Evolutionary conservation across 768 basidiomycete genomes (phyloP), one percentile per base, ranked within the genome.

Genomic region (Amanita molliuscula): DNA sequence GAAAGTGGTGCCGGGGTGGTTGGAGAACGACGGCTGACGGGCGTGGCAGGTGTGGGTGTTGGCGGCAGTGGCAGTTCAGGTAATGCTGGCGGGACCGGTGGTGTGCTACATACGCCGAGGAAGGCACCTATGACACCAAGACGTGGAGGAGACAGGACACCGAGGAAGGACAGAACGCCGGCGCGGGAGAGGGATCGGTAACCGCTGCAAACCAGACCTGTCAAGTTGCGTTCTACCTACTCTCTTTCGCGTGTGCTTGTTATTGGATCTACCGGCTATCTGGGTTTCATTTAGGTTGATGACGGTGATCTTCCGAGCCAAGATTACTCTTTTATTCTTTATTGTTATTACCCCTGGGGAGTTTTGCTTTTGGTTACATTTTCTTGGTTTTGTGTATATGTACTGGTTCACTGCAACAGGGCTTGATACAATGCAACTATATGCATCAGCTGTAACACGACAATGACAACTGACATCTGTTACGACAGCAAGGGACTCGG

Each of bases 101-200:
- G 70, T 53, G 67, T 78, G 21, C 77, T 79, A 46, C 66, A 73
- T 25, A 85, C 84, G 16, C 83, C 83, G 0, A 68, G 77, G 49
- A 75, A 82, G 63, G 66, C 72, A 33, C 82, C 83, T 52, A 81
- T 81, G 35, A 88, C 87, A 21, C 86, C 86, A 6, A 68, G 79
- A 54, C 66, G 78, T 52, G 70, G 40, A 15, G 50, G 44, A 18
- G 49, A 50, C 5, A 40, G 82, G 40, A 88, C 87, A 20, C 85
- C 85, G 4, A 67, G 79, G 54, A 67, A 78, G 54, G 71, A 70
- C 10, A 71, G 68, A 43, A 79, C 79, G 20, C 77, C 76, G 20
- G 68, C 67, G 42, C 59, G 70, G 54, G 65, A 67, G 64, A 51
- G 58, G 59, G 44, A 21, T 7, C 25, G 20, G 21, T 26, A 26